Percentiles rank a stretch among this genome's conserved stretches.
Conservation (phyloP, 2,329 filamentous ascomycete species). For the Rasamsonia emersonii region DNA sequence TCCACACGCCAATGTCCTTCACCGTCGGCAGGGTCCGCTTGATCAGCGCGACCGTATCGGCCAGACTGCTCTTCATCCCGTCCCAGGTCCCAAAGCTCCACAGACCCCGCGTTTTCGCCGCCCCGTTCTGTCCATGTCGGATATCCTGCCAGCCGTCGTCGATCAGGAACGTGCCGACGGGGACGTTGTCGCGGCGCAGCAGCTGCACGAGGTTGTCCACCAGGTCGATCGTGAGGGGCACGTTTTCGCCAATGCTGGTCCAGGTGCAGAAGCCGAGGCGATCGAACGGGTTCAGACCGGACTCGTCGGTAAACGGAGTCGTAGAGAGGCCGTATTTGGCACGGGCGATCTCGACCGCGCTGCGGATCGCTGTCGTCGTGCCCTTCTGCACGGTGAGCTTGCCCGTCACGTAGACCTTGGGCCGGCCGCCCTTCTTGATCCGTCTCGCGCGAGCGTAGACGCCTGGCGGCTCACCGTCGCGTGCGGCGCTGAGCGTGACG, state of each 20-base stretch:
- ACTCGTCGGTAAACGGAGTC: neutral
- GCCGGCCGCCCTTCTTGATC: too few relatives aligned
- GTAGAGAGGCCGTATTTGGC: neutral
- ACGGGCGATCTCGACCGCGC: too few relatives aligned
- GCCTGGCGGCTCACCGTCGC: neutral
- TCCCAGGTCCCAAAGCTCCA: constrained; percentile 2
- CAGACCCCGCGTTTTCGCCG: neutral
- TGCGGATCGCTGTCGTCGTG: too few relatives aligned
- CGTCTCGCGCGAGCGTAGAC: too few relatives aligned
- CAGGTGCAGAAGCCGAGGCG: constrained; percentile 3
- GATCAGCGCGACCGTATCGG: neutral
- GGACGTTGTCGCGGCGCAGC: constrained; percentile 1
- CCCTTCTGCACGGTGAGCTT: too few relatives aligned
- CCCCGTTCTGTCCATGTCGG: constrained; percentile 1
- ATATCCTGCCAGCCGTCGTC: constrained; percentile 4
- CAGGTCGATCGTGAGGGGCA: neutral
- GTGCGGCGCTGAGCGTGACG: neutral
- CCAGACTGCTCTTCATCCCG: constrained; percentile 1
- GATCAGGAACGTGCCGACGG: constrained; percentile 1
- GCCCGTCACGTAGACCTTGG: too few relatives aligned
- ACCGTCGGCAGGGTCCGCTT: constrained; percentile 1
- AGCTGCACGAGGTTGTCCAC: neutral
- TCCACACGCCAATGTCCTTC: constrained; percentile 3
- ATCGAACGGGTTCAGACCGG: neutral
- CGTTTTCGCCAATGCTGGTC: constrained; percentile 2